These are phyloP conservation scores for Globisporangium nodosum DNA, from an alignment of 352 stramenopile genomes.

Conservation along the genomic window DNA sequence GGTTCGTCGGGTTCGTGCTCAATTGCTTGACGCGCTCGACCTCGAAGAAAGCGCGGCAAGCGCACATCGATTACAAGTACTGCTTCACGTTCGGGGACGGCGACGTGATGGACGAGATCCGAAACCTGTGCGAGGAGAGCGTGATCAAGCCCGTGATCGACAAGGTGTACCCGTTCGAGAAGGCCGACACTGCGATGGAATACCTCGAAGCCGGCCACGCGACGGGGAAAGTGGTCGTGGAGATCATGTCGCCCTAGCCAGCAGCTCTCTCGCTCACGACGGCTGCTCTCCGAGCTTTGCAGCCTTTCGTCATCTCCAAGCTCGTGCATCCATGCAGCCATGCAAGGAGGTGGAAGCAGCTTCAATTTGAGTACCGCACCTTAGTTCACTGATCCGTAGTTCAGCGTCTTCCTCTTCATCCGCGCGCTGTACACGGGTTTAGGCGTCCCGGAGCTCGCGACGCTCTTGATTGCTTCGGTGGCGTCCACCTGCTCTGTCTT, in stretches of 20 bases:
- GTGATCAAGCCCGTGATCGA: slow-evolving; percentile 31
- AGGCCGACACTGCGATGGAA: slow-evolving; percentile 35
- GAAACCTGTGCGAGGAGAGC: slow-evolving; percentile 20
- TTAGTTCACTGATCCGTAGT: slow-evolving; percentile 33
- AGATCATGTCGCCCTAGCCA: slow-evolving; percentile 14
- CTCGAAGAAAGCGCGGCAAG: slow-evolving; percentile 25
- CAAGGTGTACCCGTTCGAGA: slow-evolving; percentile 41
- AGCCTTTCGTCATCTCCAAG: too few species aligned
- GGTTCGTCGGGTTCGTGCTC: slow-evolving; percentile 29
- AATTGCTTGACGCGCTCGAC: slow-evolving; percentile 35
- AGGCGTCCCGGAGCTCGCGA: slow-evolving; percentile 23
- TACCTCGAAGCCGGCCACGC: slow-evolving; percentile 35
- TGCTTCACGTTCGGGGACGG: slow-evolving; percentile 27
- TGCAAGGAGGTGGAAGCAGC: too few species aligned
- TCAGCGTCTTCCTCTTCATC: slow-evolving; percentile 38
- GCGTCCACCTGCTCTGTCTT: slow-evolving; percentile 36
- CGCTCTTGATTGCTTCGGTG: slow-evolving; percentile 47
- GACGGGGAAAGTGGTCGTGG: slow-evolving; percentile 42
- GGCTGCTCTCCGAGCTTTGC: neutral
- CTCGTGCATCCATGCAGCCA: neutral
- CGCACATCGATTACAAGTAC: slow-evolving; percentile 34
- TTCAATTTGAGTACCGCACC: neutral
- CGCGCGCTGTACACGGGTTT: slow-evolving; percentile 58
- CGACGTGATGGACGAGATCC: slow-evolving; percentile 27
- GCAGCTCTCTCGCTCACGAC: neutral